Base-by-base conservation (phyloP, 306 rosid species). In the Mimosa bimucronata region DNA sequence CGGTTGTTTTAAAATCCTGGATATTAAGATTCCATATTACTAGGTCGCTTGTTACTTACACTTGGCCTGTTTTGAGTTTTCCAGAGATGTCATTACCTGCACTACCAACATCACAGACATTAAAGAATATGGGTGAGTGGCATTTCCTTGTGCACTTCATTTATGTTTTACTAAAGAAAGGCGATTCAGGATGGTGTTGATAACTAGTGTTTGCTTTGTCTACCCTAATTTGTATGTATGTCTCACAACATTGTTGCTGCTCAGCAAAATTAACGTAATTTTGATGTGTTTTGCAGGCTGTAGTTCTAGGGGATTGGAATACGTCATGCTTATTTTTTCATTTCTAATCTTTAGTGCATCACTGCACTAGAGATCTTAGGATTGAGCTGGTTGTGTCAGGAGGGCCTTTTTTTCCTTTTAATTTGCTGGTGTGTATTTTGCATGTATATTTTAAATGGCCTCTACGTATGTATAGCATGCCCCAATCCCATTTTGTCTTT, bases 31-130 rank as follows among this genome's bases (percentile, higher is more conserved):
- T 76, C 26, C 65, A 28, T 68, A 11, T 57, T 30, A 67, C 74
- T 45, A 75, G 28, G 31, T 77, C 66, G n/a, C 65, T 44, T 58
- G 75, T 45, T 71, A 58, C 62, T 82, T 21, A 23, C 76, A 42
- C 68, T 11, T 74, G 58, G 66, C 18, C 3, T 67, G 7, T 42
- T 58, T 41, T 78, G 74, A 79, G 58, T 78, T 83, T 82, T 85
- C 57, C 98, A 93, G 99, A 96, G 89, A 96, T 96, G 99, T 93
- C 99, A 52, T 88, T 95, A 88, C 99, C 98, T 57, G 97, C 99
- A 31, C 87, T 93, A 66, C 98, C 99, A 60, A 91, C 90, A 66
- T 86, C 97, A 5, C 94, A 92, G 94, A 85, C 94, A 68, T 80
- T 85, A 71, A 96, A 88, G 88, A 96, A 90, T 81, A 85, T 80